Base-by-base conservation (phyloP, 495 filamentous ascomycete genomes). In the Sphaerosporella brunnea region DNA sequence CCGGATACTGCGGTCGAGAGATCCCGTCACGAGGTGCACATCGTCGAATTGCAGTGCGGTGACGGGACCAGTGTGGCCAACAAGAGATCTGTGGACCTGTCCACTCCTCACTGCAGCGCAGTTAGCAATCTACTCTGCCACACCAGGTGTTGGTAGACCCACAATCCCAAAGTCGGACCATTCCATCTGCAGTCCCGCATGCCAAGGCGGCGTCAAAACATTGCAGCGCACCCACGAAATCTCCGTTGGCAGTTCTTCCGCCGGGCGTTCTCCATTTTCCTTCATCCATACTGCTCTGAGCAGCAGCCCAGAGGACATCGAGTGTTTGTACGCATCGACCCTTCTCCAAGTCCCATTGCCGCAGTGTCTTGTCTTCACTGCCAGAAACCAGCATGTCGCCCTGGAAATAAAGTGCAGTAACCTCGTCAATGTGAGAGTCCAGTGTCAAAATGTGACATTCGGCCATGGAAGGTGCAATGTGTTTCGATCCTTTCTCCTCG, bases 301-400 rank as follows among this genome's bases (percentile, higher is more conserved):
- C 86, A 1, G 90, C 84, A 3, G 90, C 90, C 90, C 90, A 99
- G 53, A 99, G 77, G n/a, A 99, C 87, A 64, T 99, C 90, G 23
- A 99, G 68, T 1, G 90, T 99, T 65, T 99, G 90, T 24, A 96
- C 84, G 63, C 90, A 96, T 42, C 92, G 80, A 5, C 90, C 90
- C 59, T 84, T 93, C 51, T 82, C 80, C 25, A 99, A 67, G 71
- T 99, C 90, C 90, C 90, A 99, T 64, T 99, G 90, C 37, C 90
- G 75, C 35, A 97, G 65, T 2, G 90, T 97, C 69, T 97, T 97
- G 64, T 97, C 90, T 4, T 92, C 79, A 3, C 90, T 96, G 11
- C 90, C 90, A 2, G 90, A 97, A 10, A 97, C 82, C 15, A 97
- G 72, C 0, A 84, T 87, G 56, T 95, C 74, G 21, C 79, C 82